Evolutionary conservation across 2,329 filamentous ascomycete species (phyloP).

Genomic region (Stagonosporopsis rhizophila): DNA sequence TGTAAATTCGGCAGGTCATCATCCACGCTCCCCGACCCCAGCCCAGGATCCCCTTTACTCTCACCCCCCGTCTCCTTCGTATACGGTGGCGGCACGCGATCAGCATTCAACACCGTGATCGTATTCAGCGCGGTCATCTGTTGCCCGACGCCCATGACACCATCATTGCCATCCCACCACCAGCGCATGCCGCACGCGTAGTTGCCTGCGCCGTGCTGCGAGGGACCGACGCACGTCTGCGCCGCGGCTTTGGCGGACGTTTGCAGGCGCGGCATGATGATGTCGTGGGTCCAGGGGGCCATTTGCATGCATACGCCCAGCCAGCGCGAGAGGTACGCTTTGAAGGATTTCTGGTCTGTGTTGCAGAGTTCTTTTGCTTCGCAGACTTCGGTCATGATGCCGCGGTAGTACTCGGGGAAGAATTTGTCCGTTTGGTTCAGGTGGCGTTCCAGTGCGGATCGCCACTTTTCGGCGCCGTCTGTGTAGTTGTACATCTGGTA

Average conservation of each 20-base stretch:
- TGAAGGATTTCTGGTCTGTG: constrained; percentile 54
- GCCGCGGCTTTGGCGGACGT: constrained; percentile 63
- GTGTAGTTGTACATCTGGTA: constrained; percentile 50
- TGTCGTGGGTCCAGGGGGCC: constrained; percentile 62
- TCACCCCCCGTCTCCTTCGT: constrained; percentile 60
- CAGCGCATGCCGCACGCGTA: constrained; percentile 54
- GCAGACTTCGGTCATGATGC: constrained; percentile 54
- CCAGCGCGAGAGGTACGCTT: constrained; percentile 57
- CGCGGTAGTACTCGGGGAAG: constrained; percentile 45
- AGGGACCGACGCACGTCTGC: constrained; percentile 58
- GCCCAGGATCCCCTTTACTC: constrained; percentile 53
- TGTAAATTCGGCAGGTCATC: constrained; percentile 27
- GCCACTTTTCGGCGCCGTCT: constrained; percentile 46
- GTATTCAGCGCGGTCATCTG: constrained; percentile 65
- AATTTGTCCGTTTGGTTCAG: constrained; percentile 47
- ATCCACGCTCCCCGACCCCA: constrained; percentile 46
- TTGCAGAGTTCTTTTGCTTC: constrained; percentile 52
- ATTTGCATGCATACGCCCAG: constrained; percentile 64
- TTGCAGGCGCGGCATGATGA: constrained; percentile 61
- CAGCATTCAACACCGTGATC: constrained; percentile 55
- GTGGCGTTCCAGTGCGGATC: constrained; percentile 37
- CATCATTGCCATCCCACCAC: constrained; percentile 53
- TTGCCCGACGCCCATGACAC: constrained; percentile 60
- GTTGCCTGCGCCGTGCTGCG: constrained; percentile 42
- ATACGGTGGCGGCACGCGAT: constrained; percentile 51